Percentiles rank a stretch among this genome's conserved stretches.
These are phyloP conservation scores for Aspergillus heteromorphus DNA, from an alignment of 495 filamentous ascomycete species.

Conservation along the genomic window DNA sequence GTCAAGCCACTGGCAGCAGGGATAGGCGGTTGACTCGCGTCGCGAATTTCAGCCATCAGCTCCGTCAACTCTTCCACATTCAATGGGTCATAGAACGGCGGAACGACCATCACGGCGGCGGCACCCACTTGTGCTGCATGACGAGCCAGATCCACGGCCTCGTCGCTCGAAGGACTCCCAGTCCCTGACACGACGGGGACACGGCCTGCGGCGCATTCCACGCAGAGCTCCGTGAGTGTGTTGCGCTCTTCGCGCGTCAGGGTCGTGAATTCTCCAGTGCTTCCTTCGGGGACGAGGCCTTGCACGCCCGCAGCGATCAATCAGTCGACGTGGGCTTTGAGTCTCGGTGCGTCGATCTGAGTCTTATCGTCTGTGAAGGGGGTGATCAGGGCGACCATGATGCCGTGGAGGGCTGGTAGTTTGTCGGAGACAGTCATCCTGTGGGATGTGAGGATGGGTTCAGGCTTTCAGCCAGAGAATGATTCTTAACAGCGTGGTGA, in stretches of 20 bases:
- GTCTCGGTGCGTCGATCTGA: conserved; percentile 25
- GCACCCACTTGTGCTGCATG: conserved; percentile 31
- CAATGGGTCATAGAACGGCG: conserved; percentile 35
- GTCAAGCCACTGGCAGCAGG: conserved; percentile 25
- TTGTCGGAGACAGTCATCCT: conserved; percentile 13
- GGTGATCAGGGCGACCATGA: conserved; percentile 36
- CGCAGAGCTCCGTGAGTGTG: conserved; percentile 32
- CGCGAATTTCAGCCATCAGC: conserved; percentile 26
- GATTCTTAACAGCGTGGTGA: too few species aligned
- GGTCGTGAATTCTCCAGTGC: conserved; percentile 37
- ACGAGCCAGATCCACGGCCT: conserved; percentile 29
- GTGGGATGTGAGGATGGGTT: neutral
- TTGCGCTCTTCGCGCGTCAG: conserved; percentile 30
- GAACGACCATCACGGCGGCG: conserved; percentile 32
- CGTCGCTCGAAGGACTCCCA: conserved; percentile 23
- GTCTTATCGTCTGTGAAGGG: conserved; percentile 31
- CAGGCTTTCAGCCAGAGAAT: too few species aligned
- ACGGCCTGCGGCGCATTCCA: conserved; percentile 29
- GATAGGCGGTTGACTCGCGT: conserved; percentile 23
- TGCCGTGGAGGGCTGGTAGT: conserved; percentile 17
- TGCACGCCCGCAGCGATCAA: conserved; percentile 30
- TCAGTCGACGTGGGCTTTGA: conserved; percentile 33
- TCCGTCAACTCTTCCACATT: conserved; percentile 26
- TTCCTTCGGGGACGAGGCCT: conserved; percentile 36
- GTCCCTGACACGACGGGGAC: conserved; percentile 32